Evolutionary conservation across 2,329 filamentous ascomycete genomes (phyloP), one percentile per base, ranked within the genome.

Genomic region (Penicillium sp.): DNA sequence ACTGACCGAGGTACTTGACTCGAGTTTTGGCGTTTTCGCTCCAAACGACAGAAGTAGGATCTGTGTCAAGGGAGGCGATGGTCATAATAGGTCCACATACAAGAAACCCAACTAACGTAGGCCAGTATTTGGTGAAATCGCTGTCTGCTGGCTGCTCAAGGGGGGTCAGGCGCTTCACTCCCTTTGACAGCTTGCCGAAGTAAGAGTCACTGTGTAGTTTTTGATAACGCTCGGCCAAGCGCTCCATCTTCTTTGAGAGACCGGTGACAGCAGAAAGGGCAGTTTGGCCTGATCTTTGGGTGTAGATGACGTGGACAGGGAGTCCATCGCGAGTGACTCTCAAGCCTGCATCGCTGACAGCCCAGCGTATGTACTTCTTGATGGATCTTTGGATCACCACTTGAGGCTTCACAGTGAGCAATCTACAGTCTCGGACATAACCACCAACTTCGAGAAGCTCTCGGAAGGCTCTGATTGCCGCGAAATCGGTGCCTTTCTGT

Each of bases 21-120:
- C 55, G 63, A 29, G 49, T 60, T 28, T 53, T 58, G 23, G 42
- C 54, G 2, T 54, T 37, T 2, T 40, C 3, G 23, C 45, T 46
- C 39, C 55, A 55, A 4, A 40, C 55, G 13, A 58, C 55, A 2
- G 57, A 52, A 3, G 32, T 3, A 1, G 73, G 68, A 15, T 73
- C 65, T 1, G 72, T 67, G 45, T 78, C 69, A 32, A 76, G 76
- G 6, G 77, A 78, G 44, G 81, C 71, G 15, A 83, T 69, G 4
- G 73, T 75, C 55, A 82, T 68, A 10, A 81, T 69, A 0, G 76
- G 75, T 25, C 78, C 75, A 18, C 73, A 77, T 6, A 80, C 70
- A n/a, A 82, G 66, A 39, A 82, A 69, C 1, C 77, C 80, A 42
- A 79, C 78, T 3, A 83, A 65, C 0, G 79, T 77, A 0, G 81